Evolutionary conservation across 371 early-diverging fungal genomes (phyloP), one percentile per base, ranked within the genome.

Genomic region (Apophysomyces sp.): DNA sequence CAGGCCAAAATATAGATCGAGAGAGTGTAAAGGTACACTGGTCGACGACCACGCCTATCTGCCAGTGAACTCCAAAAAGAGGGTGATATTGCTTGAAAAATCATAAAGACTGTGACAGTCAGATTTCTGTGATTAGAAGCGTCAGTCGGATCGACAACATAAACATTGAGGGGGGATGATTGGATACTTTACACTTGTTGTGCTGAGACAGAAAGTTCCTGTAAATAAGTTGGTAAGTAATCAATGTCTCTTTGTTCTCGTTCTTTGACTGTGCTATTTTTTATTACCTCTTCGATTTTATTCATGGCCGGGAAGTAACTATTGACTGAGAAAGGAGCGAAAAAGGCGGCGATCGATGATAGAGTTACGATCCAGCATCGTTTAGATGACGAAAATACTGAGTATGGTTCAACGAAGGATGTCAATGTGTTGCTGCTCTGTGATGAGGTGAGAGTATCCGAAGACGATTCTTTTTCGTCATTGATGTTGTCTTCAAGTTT

Each of bases 1-100:
- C 85, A 86, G 0, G 87, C 85, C 1, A 77, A 59, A n/a, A 81
- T 76, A 63, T 81, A 89, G 11, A 89, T 75, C 9, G 86, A 55
- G 57, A 88, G 73, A 3, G 89, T 87, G 15, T 61, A 18, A 2
- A 86, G 69, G 57, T 86, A 89, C 11, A 91, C 83, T 2, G 86
- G 87, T 12, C 87, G 80, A 13, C 91, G 81, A 0, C 91, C 90
- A 28, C 67, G 71, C 6, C 63, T 74, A 64, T 91, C 91, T 0
- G 90, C 84, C 9, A 89, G 59, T 13, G 83, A 75, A 41, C 86
- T 87, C 90, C 90, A 91, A 27, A 89, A 71, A 2, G 75, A 72
- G 9, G 80, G 80, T 0, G 80, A 72, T 27, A 76, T 41, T 2
- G 75, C 80, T 65, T 80, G 77, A 32, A 80, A 71, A 15, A 80